Conservation (phyloP, 164 flowering plant genomes). For the Berberis vulgaris region DNA sequence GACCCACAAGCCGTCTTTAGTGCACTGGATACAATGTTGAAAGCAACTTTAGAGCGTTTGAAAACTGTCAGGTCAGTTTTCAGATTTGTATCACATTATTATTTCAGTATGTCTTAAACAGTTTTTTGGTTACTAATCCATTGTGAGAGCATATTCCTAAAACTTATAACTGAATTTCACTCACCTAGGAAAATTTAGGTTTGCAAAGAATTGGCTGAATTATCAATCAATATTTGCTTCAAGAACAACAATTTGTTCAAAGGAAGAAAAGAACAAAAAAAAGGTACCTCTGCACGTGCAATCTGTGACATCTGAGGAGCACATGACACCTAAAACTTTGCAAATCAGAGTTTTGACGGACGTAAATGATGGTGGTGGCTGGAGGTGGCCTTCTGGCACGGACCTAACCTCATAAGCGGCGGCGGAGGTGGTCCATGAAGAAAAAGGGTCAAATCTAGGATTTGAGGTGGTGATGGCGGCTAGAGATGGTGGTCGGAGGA, state of each 20-base stretch:
- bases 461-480: too few species aligned
- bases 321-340: too few species aligned
- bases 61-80: conserved; percentile 43
- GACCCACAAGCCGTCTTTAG: conserved; percentile 39
- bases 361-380: too few species aligned
- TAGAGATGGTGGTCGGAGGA: too few species aligned
- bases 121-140: not conserved
- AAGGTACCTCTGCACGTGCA: not conserved
- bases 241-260: not conserved
- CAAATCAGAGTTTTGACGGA: too few species aligned
- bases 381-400: too few species aligned
- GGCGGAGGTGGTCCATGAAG: too few species aligned
- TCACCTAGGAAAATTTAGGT: not conserved
- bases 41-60: conserved; percentile 53
- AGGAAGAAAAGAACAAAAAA: not conserved
- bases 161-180: not conserved
- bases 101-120: not conserved
- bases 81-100: not conserved
- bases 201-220: not conserved
- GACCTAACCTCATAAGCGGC: too few species aligned
- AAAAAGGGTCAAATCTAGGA: too few species aligned
- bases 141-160: not conserved
- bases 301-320: too few species aligned
- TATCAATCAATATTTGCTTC: not conserved
- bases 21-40: conserved; percentile 48